Evolutionary conservation across 1,139 yeast genomes (phyloP), one percentile per base, ranked within the genome.

Genomic region (Lodderomyces margitis): DNA sequence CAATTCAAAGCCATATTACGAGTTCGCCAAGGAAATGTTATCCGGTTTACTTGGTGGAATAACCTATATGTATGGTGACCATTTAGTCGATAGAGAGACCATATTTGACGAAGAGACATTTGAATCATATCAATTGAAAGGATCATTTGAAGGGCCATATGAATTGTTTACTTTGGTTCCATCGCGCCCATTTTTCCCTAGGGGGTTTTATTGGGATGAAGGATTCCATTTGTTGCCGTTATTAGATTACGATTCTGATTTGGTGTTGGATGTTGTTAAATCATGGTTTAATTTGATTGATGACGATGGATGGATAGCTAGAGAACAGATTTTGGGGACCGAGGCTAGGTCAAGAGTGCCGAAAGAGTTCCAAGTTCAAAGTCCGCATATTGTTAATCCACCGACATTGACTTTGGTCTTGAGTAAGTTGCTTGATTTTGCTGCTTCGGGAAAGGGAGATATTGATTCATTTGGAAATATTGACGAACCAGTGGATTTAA

Each of bases 191-290:
- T 87, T 87, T 55, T 92, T 92, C 64, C 98, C 98, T 7, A 75
- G 98, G 49, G 99, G 99, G 0, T 92, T 92, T 57, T 87, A 87
- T 57, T 92, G 99, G 99, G 99, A 94, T 62, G 98, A 94, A 64
- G 99, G 99, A 0, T 92, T 92, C 63, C 96, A 92, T 59, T 70
- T 92, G 48, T 69, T 91, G 32, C 96, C 96, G 3, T 68, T 92
- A 28, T 62, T 87, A 49, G 83, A 84, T 40, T 91, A 84, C 59
- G 98, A 92, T 60, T 77, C 88, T 8, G 96, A 89, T 56, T 68
- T 92, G 36, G 88, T 83, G 0, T 68, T 91, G 46, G 96, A 88
- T 50, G 82, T 92, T 21, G 60, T 89, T 46, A 76, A 83, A 54
- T 86, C 96, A 37, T 92, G 99, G 99, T 85, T 92, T 58, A 66